phyloP scores from a whole-genome alignment of 495 filamentous ascomycete genomes.

The Platismatia glauca region DNA sequence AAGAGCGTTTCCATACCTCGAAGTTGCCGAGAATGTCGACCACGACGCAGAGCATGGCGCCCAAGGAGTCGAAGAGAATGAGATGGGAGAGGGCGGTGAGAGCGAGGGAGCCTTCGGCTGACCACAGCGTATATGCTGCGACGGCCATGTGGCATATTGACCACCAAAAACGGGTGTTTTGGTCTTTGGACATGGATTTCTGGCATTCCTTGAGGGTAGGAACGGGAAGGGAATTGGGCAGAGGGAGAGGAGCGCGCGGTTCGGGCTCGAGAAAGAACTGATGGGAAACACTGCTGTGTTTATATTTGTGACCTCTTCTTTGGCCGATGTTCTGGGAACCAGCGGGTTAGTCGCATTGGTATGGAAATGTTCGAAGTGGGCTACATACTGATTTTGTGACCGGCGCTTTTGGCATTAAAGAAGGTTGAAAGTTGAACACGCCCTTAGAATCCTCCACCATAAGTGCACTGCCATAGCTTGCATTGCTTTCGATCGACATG shows the following conservation, averaged over 20 bases:
- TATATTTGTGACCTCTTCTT: conserved; percentile 92
- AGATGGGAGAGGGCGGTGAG: conserved; percentile 89
- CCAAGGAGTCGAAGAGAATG: conserved; percentile 88
- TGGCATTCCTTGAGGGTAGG: conserved; percentile 81
- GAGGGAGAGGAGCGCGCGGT: conserved; percentile 71
- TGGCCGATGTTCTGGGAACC: conserved; percentile 65
- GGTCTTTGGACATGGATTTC: conserved; percentile 75
- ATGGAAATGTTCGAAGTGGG: conserved; percentile 3
- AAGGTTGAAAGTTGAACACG: conserved; percentile 93
- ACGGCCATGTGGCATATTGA: conserved; percentile 78
- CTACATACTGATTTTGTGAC: conserved; percentile 67
- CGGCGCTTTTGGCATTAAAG: conserved; percentile 64
- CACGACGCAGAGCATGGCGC: conserved; percentile 82
- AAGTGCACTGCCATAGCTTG: conserved; percentile 31
- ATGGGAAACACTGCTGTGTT: conserved; percentile 91
- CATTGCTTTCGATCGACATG: conserved; percentile 31
- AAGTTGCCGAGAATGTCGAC: conserved; percentile 94
- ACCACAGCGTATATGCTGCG: conserved; percentile 75
- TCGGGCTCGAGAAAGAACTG: conserved; percentile 96
- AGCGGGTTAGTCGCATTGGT: conserved; percentile 8
- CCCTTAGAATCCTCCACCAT: conserved; percentile 37
- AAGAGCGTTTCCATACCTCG: conserved; percentile 92
- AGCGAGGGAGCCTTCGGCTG: conserved; percentile 75
- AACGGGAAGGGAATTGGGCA: conserved; percentile 91
- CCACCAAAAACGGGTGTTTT: conserved; percentile 76